Evolutionary conservation across 1,284 basidiomycete species (phyloP), one percentile per base, ranked within the genome.

Genomic region (Irpex rosettiformis): DNA sequence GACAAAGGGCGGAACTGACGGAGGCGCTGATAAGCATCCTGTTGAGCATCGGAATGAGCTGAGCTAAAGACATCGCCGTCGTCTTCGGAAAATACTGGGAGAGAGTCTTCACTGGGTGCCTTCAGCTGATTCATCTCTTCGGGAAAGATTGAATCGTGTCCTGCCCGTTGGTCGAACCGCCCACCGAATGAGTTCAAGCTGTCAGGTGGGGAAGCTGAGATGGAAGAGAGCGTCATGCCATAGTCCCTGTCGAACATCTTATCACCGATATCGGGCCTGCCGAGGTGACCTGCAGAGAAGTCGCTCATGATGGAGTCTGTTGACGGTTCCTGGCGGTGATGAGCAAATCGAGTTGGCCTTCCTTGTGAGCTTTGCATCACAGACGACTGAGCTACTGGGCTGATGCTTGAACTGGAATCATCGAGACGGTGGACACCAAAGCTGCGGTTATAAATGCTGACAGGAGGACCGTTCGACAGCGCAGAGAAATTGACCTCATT

Each of bases 231-330:
- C 0, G 86, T 82, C 58, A 82, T 78, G 3, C 80, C 81, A 45
- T 77, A 79, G 52, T 87, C 85, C 5, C 73, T 76, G 28, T 89
- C 84, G 66, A 94, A 92, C 92, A 94, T 94, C 77, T 93, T 91
- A 67, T 94, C 93, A 0, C 93, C 91, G 2, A 94, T 72, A 1
- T 86, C 90, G 1, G 92, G 92, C 21, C 92, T 80, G 2, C 78
- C 85, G 3, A 90, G 69, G 8, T 80, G 77, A 61, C 76, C 72
- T 2, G 75, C 78, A 2, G 87, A 87, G 62, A 81, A 81, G 56
- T 86, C 53, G 58, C 89, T 93, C 64, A 79, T 72, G 33, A 81
- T 69, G 0, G 89, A 93, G 61, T 91, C 89, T 2, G 78, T 67
- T 0, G 88, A 91, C 21, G 71, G 67, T 16, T 86, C 81, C n/a